Base-by-base conservation (phyloP, 805 yeast genomes). In the Wickerhamiella azymoides region DNA sequence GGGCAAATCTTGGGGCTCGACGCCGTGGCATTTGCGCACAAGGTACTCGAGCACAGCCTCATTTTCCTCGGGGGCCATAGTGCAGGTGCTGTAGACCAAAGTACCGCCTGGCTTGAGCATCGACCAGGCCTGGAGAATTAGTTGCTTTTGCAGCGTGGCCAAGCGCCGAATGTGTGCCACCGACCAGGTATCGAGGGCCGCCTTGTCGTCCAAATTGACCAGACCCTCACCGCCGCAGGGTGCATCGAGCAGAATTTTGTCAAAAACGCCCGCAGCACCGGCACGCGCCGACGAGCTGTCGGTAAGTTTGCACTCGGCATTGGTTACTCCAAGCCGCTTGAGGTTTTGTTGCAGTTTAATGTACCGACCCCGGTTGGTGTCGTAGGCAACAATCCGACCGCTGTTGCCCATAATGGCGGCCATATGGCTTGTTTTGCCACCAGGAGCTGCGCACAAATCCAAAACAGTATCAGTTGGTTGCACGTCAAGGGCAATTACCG, bases 361-460 rank as follows among this genome's bases (percentile, higher is more conserved):
- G 57, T 92, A 94, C 58, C 86, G 74, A 8, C 40, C 62, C 89
- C 98, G 62, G 85, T 92, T 0, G 97, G 98, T 54, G 57, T 56
- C 1, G 66, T 64, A 2, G 62, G 54, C 5, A 56, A 42, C 40
- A 19, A 42, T 42, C 13, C 40, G 40, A 14, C 45, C 45, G 9
- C 25, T 26, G 36, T 42, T 42, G 25, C 28, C 54, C 27, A 84
- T 62, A 43, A 75, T 67, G 0, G 92, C 76, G 0, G 96, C 95
- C 24, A 80, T 66, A 63, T 89, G 97, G 0, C 96, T 84, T 0
- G 98, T 92, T 61, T 92, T 92, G 61, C 92, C 92, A 3, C 98
- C 98, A 2, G 98, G 98, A 0, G 98, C 98, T 2, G 97, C 88
- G 64, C 96, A 88, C 1, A 95, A 80, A 64, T 92, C 98, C 36